Percentiles rank a stretch among this genome's conserved stretches.
Evolutionary conservation across 2,329 filamentous ascomycete genomes (phyloP).

Genomic region (Epichloe aotearoae): DNA sequence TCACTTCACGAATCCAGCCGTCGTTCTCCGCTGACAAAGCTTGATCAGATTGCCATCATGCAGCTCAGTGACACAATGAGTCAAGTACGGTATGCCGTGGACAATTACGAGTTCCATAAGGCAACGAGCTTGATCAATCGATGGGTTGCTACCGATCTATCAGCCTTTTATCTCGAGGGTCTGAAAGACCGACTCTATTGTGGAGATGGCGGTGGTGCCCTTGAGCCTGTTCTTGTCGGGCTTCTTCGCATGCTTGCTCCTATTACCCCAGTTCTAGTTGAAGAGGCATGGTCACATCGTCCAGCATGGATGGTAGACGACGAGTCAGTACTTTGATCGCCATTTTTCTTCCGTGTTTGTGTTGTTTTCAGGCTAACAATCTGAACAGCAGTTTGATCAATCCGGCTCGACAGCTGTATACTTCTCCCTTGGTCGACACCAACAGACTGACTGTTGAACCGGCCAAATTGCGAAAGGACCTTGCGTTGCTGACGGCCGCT

Average conservation of each 20-base stretch:
- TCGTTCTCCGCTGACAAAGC: conserved; percentile 37
- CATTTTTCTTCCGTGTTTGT: neutral
- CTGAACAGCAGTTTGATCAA: conserved; percentile 14
- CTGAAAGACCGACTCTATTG: conserved; percentile 90
- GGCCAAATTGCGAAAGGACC: conserved; percentile 25
- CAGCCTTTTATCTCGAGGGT: conserved; percentile 86
- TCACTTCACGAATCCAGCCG: conserved; percentile 46
- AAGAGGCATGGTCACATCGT: conserved; percentile 75
- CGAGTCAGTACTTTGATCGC: conserved; percentile 18
- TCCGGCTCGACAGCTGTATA: conserved; percentile 36
- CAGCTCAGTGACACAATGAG: conserved; percentile 55
- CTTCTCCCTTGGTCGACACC: conserved; percentile 27
- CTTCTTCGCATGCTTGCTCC: conserved; percentile 69
- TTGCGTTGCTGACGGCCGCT: conserved; percentile 37
- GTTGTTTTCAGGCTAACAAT: neutral
- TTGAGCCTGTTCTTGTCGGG: conserved; percentile 56
- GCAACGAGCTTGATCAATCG: conserved; percentile 60
- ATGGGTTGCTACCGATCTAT: conserved; percentile 74
- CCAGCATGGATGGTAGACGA: conserved; percentile 48
- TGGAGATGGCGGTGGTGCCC: conserved; percentile 50
- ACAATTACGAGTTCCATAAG: conserved; percentile 70
- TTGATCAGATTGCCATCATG: conserved; percentile 64
- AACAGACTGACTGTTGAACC: conserved; percentile 25
- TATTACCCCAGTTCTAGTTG: conserved; percentile 69
- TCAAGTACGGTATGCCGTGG: conserved; percentile 51